phyloP scores from a whole-genome alignment of 331 rosid genomes.

The Pyracantha coccinea region DNA sequence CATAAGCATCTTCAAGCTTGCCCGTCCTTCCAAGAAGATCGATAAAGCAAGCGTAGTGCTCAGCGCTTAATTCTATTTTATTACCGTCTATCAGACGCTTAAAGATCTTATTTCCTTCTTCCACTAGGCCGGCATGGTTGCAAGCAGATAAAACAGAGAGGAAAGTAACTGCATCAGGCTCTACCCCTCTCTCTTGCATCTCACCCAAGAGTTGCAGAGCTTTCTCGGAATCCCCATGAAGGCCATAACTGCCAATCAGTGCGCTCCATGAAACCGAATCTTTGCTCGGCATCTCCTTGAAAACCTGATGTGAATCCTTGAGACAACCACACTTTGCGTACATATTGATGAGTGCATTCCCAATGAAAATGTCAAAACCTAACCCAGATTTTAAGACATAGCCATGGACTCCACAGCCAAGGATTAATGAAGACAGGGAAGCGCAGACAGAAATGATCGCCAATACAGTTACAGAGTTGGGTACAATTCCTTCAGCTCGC shows the following conservation, averaged over 20 bases:
- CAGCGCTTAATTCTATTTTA: constrained; percentile 22
- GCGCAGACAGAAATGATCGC: constrained; percentile 51
- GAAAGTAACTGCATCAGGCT: constrained; percentile 37
- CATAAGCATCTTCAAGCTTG: constrained; percentile 52
- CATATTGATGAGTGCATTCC: constrained; percentile 58
- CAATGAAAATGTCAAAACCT: constrained; percentile 26
- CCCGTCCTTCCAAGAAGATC: constrained; percentile 65
- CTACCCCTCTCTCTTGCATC: constrained; percentile 43
- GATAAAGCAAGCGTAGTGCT: constrained; percentile 56
- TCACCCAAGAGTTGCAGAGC: constrained; percentile 41
- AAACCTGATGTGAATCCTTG: constrained; percentile 27
- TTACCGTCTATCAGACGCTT: constrained; percentile 18
- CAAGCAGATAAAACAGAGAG: constrained; percentile 58
- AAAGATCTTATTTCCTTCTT: constrained; percentile 45
- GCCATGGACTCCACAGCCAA: constrained; percentile 41
- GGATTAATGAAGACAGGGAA: constrained; percentile 28
- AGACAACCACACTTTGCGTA: constrained; percentile 62
- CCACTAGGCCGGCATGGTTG: constrained; percentile 55
- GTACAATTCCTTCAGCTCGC: constrained; percentile 38
- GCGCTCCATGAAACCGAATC: constrained; percentile 56
- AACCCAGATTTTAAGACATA: constrained; percentile 38
- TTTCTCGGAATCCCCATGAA: constrained; percentile 52
- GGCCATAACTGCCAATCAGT: constrained; percentile 44
- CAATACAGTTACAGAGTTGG: constrained; percentile 50
- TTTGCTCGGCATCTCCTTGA: constrained; percentile 39